phyloP scores from a whole-genome alignment of 768 basidiomycete species.

The Phaffia tasmanica region DNA sequence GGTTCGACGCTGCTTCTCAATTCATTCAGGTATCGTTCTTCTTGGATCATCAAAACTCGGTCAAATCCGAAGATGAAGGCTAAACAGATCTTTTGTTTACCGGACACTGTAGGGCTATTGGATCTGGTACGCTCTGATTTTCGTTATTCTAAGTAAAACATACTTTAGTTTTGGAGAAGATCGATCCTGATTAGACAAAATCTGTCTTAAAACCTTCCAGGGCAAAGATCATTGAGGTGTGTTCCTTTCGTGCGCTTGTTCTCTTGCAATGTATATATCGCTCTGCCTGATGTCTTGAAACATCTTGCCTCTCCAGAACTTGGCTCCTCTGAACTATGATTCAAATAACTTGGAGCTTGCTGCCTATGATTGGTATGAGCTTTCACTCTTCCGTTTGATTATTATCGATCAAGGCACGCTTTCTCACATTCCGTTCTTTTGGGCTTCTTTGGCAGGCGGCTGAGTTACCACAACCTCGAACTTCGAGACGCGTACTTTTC shows the following conservation, averaged over 20 bases:
- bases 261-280: background rate
- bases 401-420: slow-evolving; percentile 80
- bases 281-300: background rate
- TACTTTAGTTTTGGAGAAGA: too few species aligned
- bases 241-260: background rate
- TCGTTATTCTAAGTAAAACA: background rate
- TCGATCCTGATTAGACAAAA: background rate
- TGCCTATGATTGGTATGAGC: slow-evolving; percentile 67
- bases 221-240: slow-evolving; percentile 61
- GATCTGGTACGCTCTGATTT: slow-evolving; percentile 54
- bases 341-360: slow-evolving; percentile 64
- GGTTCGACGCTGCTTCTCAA: slow-evolving; percentile 75
- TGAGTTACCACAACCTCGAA: slow-evolving; percentile 70
- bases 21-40: slow-evolving; percentile 38
- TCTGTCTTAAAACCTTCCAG: slow-evolving; percentile 37
- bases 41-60: slow-evolving; percentile 33
- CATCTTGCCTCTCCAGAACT: slow-evolving; percentile 48
- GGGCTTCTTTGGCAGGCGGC: slow-evolving; percentile 50
- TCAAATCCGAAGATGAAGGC: slow-evolving; percentile 22
- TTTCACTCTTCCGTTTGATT: slow-evolving; percentile 43
- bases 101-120: slow-evolving; percentile 69
- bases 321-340: slow-evolving; percentile 86
- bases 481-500: slow-evolving; percentile 42
- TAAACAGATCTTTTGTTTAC: slow-evolving; percentile 23
- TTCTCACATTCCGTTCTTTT: slow-evolving; percentile 72